Percentiles rank a stretch among this genome's conserved stretches.
Evolutionary conservation across 306 rosid species (phyloP).

Genomic region (Potentilla sterilis): DNA sequence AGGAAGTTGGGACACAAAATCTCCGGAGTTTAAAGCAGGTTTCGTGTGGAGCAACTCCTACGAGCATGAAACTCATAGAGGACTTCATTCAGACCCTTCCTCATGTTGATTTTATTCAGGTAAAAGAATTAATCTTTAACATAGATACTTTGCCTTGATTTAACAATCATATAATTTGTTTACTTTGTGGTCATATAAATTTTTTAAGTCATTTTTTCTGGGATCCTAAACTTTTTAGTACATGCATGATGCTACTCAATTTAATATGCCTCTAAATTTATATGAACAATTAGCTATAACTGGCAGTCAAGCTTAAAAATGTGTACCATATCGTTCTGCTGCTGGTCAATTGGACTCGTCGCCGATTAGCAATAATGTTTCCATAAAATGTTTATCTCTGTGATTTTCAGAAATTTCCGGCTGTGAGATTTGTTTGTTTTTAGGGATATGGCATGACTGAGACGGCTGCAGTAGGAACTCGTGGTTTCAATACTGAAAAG

Average conservation of each 20-base stretch:
- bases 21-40: conserved; percentile 75
- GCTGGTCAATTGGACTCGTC: background rate
- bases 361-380: background rate
- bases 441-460: conserved; percentile 96
- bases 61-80: conserved; percentile 36
- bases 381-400: background rate
- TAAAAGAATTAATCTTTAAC: background rate
- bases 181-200: background rate
- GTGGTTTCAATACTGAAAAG: conserved; percentile 72
- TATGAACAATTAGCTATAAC: background rate
- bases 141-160: background rate
- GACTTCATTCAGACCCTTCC: conserved; percentile 54
- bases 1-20: conserved; percentile 19
- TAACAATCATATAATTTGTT: background rate
- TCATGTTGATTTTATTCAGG: conserved; percentile 72
- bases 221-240: background rate
- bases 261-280: background rate
- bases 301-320: background rate
- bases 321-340: background rate
- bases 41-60: conserved; percentile 70
- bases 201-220: background rate
- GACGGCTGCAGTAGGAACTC: conserved; percentile 75
- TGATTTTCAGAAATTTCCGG: background rate
- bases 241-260: conserved; percentile 2
- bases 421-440: conserved; percentile 1